Evolutionary conservation across 1,139 yeast species (phyloP).

Genomic region (Protomyces lactucae-debilis): DNA sequence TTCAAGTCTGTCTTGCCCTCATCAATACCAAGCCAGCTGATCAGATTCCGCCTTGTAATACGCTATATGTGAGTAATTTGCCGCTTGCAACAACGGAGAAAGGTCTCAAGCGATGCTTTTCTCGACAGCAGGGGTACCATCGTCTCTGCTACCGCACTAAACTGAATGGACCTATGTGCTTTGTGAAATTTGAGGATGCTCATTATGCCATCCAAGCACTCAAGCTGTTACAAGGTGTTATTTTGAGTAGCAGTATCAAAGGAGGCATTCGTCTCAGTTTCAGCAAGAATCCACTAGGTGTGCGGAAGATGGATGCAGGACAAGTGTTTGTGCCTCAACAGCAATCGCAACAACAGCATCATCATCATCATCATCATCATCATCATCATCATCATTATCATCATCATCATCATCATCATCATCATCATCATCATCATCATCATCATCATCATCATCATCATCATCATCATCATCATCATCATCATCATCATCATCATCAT

Average conservation of each 20-base stretch:
- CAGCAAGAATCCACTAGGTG: too few species aligned
- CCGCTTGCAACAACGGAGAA: constrained; percentile 97
- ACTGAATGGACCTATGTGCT: constrained; percentile 90
- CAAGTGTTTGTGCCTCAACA: neutral
- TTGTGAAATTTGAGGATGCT: constrained; percentile 77
- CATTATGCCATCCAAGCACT: too few species aligned
- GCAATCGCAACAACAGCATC: neutral
- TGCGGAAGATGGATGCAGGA: constrained; percentile 2
- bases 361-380: too few species aligned
- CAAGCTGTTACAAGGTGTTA: too few species aligned
- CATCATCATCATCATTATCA: too few species aligned
- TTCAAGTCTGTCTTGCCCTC: constrained; percentile 24
- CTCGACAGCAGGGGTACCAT: constrained; percentile 88
- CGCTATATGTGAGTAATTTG: constrained; percentile 89
- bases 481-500: too few species aligned
- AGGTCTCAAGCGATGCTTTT: constrained; percentile 77
- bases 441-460: too few species aligned
- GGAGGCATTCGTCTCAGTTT: too few species aligned
- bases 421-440: too few species aligned
- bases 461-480: too few species aligned
- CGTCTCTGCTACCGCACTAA: constrained; percentile 74
- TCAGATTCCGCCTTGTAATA: constrained; percentile 97
- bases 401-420: too few species aligned
- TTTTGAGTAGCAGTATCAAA: too few species aligned
- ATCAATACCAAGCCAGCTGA: constrained; percentile 79